These are phyloP conservation scores for Septoria linicola DNA, from an alignment of 2,329 filamentous ascomycete species.

Conservation along the genomic window DNA sequence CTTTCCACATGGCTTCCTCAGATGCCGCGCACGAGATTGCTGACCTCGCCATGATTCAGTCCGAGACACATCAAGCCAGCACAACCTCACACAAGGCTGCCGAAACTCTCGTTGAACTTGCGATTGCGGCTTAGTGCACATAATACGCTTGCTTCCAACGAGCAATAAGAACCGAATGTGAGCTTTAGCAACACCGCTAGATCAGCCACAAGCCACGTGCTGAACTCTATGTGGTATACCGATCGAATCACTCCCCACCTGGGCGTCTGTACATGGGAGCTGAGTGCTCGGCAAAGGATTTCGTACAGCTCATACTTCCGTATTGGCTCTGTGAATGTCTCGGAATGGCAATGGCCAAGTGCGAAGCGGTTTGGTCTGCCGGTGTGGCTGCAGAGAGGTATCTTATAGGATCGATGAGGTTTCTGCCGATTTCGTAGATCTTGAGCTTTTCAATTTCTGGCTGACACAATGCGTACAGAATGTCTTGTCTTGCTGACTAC, in stretches of 20 bases:
- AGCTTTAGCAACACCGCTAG: neutral
- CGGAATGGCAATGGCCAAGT: neutral
- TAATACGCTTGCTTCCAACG: neutral
- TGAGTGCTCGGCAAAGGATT: neutral
- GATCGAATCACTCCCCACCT: constrained; percentile 9
- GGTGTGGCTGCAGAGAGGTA: neutral
- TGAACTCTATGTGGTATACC: constrained; percentile 1
- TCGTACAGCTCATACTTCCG: constrained; percentile 2
- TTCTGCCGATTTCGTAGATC: neutral
- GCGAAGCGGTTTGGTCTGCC: constrained; percentile 3
- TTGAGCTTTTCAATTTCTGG: neutral
- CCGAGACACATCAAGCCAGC: neutral
- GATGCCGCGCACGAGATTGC: neutral
- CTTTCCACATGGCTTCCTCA: neutral
- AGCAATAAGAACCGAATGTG: neutral
- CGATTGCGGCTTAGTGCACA: too few relatives aligned
- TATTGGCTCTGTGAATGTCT: neutral
- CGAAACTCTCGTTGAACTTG: too few relatives aligned
- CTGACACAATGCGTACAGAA: constrained; percentile 9
- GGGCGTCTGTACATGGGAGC: constrained; percentile 2
- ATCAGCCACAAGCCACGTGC: constrained; percentile 10
- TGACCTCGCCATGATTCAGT: neutral
- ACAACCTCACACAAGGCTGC: neutral
- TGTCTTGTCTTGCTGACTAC: neutral
- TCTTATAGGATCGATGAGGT: constrained; percentile 2